These are phyloP conservation scores for Wallacemonas sp. DNA, from an alignment of 208 protist species.

Conservation along the genomic window DNA sequence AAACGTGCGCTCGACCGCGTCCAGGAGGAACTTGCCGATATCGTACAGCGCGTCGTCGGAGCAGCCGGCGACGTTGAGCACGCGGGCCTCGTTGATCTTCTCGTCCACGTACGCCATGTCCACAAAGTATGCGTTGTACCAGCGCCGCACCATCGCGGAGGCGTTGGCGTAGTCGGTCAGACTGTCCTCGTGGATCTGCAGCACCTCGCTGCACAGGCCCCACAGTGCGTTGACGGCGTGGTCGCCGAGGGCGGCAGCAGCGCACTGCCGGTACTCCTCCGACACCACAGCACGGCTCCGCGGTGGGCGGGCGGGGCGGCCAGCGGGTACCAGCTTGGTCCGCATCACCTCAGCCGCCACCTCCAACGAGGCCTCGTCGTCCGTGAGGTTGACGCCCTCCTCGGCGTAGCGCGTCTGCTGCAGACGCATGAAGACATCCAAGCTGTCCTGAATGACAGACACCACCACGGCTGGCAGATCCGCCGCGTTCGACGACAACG, in stretches of 20 bases:
- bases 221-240: slow-evolving; percentile 37
- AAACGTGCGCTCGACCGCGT: slow-evolving; percentile 57
- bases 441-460: slow-evolving; percentile 3
- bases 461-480: slow-evolving; percentile 8
- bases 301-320: neutral
- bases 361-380: neutral
- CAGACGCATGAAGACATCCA: slow-evolving; percentile 8
- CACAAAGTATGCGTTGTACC: slow-evolving; percentile 50
- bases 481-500: neutral
- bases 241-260: slow-evolving; percentile 21
- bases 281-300: slow-evolving; percentile 28
- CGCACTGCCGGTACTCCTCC: slow-evolving; percentile 26
- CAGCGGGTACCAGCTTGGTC: slow-evolving; percentile 6
- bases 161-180: slow-evolving; percentile 39
- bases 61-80: slow-evolving; percentile 6
- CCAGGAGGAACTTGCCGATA: slow-evolving; percentile 47
- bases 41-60: slow-evolving; percentile 30
- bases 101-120: slow-evolving; percentile 28
- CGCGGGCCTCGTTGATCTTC: slow-evolving; percentile 28
- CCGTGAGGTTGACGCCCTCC: slow-evolving; percentile 10
- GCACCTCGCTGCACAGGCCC: slow-evolving; percentile 41
- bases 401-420: slow-evolving; percentile 15
- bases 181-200: slow-evolving; percentile 43
- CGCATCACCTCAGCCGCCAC: slow-evolving; percentile 16
- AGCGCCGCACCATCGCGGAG: slow-evolving; percentile 47